A percentile compares a stretch with the other conserved stretches of the same genome.
phyloP scores from a whole-genome alignment of 2,329 filamentous ascomycete genomes.

The Tricladium varicosporioides region DNA sequence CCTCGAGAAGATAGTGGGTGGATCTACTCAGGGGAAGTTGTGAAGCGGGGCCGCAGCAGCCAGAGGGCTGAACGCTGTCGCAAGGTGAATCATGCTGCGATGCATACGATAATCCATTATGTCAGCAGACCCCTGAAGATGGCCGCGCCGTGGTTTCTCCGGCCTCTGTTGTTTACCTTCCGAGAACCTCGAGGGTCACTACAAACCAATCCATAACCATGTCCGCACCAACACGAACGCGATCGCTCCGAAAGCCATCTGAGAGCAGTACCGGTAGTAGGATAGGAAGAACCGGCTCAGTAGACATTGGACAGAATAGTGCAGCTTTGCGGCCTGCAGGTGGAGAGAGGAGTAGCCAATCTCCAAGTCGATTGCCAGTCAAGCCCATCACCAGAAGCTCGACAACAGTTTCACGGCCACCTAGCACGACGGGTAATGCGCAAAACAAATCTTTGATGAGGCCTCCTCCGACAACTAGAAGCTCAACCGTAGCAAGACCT shows the following conservation, averaged over 20 bases:
- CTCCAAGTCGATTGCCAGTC: constrained; percentile 34
- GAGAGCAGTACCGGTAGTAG: constrained; percentile 12
- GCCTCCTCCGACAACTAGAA: constrained; percentile 20
- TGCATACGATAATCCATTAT: too few species aligned
- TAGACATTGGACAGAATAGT: constrained; percentile 10
- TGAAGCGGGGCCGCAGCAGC: not conserved
- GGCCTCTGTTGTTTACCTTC: not conserved
- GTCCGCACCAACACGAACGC: constrained; percentile 27
- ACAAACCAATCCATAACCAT: constrained; percentile 10
- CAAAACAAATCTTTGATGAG: constrained; percentile 26
- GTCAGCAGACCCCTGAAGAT: too few species aligned
- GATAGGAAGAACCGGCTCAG: constrained; percentile 1
- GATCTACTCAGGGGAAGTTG: not conserved
- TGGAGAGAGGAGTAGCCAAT: constrained; percentile 21
- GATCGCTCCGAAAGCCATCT: constrained; percentile 28
- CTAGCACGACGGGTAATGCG: constrained; percentile 22
- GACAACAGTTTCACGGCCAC: constrained; percentile 22
- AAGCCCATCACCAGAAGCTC: constrained; percentile 25
- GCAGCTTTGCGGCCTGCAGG: constrained; percentile 1
- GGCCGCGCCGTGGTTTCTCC: too few species aligned
- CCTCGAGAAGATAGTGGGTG: too few species aligned
- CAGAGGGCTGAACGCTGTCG: not conserved
- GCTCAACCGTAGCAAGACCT: constrained; percentile 22
- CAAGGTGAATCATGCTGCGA: not conserved
- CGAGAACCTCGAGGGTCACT: not conserved